These are phyloP conservation scores for Chamaenerion angustifolium DNA, from an alignment of 345 rosid genomes.

Conservation along the genomic window DNA sequence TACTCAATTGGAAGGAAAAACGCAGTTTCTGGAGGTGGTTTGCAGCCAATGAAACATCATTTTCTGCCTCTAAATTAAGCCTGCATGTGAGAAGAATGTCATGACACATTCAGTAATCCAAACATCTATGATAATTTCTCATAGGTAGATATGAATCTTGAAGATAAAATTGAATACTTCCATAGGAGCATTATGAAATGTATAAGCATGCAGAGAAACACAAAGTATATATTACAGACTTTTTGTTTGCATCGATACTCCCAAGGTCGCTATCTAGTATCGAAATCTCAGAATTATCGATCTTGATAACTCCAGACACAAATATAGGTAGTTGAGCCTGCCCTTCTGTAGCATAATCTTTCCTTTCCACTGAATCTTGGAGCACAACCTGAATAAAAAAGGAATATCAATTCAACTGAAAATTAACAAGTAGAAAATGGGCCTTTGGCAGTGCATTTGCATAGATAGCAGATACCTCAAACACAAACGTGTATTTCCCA, in stretches of 20 bases:
- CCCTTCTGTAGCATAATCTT: conserved; percentile 46
- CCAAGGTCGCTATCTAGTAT: conserved; percentile 83
- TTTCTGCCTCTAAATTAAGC: conserved; percentile 59
- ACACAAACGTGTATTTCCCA: conserved; percentile 67
- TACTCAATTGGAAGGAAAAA: conserved; percentile 49
- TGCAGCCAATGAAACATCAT: conserved; percentile 54
- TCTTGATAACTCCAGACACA: conserved; percentile 45
- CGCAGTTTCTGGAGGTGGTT: conserved; percentile 94
- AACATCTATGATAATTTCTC: not conserved
- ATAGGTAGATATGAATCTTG: no score
- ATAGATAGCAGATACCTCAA: conserved; percentile 43
- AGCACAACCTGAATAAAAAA: conserved; percentile 32
- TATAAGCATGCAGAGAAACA: not conserved
- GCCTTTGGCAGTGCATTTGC: no score
- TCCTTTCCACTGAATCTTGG: conserved; percentile 48
- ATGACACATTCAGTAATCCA: not conserved
- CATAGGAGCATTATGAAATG: no score
- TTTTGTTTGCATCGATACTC: conserved; percentile 55
- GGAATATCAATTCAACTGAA: not conserved
- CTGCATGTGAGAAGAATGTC: conserved; percentile 17
- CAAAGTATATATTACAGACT: conserved; percentile 20
- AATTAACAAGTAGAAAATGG: no score
- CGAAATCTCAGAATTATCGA: conserved; percentile 63
- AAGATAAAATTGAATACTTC: no score
- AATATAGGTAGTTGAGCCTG: conserved; percentile 44